These are phyloP conservation scores for Boletellus ananiceps DNA, from an alignment of 768 basidiomycete genomes.

Conservation along the genomic window DNA sequence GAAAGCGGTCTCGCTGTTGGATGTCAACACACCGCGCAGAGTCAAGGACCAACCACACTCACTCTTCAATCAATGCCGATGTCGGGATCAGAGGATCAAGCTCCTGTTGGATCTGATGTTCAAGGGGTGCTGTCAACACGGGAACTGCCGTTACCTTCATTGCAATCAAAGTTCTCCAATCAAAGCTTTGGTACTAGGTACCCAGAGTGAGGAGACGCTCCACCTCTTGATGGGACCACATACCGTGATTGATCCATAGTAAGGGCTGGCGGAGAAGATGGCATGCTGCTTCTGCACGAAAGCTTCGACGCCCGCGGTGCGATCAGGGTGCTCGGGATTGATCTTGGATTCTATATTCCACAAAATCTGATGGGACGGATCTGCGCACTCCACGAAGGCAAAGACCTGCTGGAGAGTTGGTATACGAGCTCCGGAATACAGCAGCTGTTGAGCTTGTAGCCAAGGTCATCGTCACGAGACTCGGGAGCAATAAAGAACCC, in stretches of 20 bases:
- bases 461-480: constrained; percentile 1
- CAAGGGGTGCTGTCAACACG: not conserved
- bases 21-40: not conserved
- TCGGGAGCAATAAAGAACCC: constrained; percentile 15
- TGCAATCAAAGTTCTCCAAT: constrained; percentile 69
- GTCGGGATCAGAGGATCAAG: constrained; percentile 53
- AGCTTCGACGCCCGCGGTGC: constrained; percentile 49
- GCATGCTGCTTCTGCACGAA: constrained; percentile 62
- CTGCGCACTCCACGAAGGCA: constrained; percentile 69
- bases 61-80: constrained; percentile 67
- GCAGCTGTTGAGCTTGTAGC: constrained; percentile 52
- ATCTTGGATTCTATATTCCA: constrained; percentile 84
- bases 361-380: constrained; percentile 52
- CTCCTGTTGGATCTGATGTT: constrained; percentile 32
- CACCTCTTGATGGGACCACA: constrained; percentile 15
- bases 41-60: constrained; percentile 18
- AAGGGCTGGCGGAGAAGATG: constrained; percentile 55
- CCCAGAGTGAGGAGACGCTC: not conserved
- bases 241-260: constrained; percentile 61
- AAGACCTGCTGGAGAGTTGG: constrained; percentile 74
- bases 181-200: constrained; percentile 70
- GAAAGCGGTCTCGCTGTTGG: constrained; percentile 37
- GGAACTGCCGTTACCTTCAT: constrained; percentile 51
- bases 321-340: constrained; percentile 48
- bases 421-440: constrained; percentile 65